A percentile compares a stretch with the other conserved stretches of the same genome.
Conservation (phyloP, 2,329 filamentous ascomycete species). For the Leptographium radiaticola region DNA sequence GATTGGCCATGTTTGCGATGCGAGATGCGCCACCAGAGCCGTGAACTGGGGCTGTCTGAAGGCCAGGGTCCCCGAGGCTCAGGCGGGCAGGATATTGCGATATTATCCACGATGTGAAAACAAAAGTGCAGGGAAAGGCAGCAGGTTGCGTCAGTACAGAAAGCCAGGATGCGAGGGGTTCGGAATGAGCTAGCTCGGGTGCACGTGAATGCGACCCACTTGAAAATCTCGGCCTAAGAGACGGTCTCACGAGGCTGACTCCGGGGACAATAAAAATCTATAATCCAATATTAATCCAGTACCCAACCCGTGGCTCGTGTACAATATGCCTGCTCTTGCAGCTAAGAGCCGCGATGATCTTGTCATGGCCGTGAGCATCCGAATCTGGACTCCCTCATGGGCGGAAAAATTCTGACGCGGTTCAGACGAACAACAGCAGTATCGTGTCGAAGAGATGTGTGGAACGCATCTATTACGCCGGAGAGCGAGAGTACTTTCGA, state of each 20-base stretch:
- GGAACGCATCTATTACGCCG: constrained; percentile 70
- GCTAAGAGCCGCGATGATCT: constrained; percentile 29
- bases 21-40: constrained; percentile 7
- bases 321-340: constrained; percentile 1
- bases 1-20: constrained; percentile 42
- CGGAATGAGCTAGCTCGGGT: too few species aligned
- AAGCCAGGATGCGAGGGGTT: too few species aligned
- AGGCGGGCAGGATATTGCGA: not conserved
- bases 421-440: constrained; percentile 75
- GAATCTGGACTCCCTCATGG: not conserved
- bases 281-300: too few species aligned
- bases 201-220: too few species aligned
- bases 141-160: too few species aligned
- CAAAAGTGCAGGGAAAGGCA: not conserved
- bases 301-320: not conserved
- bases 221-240: too few species aligned
- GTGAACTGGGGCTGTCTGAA: not conserved
- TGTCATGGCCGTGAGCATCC: constrained; percentile 35
- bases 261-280: too few species aligned
- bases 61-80: not conserved
- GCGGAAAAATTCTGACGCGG: not conserved
- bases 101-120: not conserved
- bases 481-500: constrained; percentile 71
- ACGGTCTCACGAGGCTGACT: not conserved
- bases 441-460: constrained; percentile 89